Evolutionary conservation across 225 moss, liverwort and hornwort genomes (phyloP), one percentile per base, ranked within the genome.

Genomic region (Sphagnum contortum): DNA sequence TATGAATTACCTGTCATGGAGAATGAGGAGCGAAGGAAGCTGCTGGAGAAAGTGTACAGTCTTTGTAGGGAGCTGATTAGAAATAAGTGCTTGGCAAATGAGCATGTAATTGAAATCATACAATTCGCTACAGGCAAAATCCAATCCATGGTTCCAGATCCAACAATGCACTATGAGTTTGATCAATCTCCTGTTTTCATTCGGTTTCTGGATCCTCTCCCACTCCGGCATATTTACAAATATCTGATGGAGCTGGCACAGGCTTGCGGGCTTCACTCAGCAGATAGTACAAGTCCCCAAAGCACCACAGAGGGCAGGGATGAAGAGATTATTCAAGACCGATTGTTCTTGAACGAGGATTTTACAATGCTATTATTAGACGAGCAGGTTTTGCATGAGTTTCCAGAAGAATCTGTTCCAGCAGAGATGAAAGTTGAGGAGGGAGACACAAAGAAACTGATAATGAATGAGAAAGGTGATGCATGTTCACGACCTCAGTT

Each of bases 281-380:
- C 73, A 13, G 70, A 70, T 64, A 29, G 46, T 47, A 47, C 57
- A 60, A 45, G 58, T 48, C 57, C 47, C 44, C 61, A 60, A 47
- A 56, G 13, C 53, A 48, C 47, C 5, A 70, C 56, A 57, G 75
- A 68, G 72, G 49, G 45, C 53, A 57, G 64, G 10, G 76, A 70
- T 57, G 71, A 74, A 57, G 80, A 76, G 57, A 67, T 66, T 8
- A 80, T 80, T 64, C 73, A 70, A 57, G 80, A 80, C 64, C 61
- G 64, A 56, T 47, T 80, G 29, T 64, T 80, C 64, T 47, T 73
- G 63, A 80, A 73, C 45, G 80, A 80, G 64, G 80, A 76, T 73
- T 80, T 76, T 57, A 76, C 76, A 47, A 64, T 73, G 46, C 73
- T 80, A 57, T 76, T 73, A 64, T 57, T 80, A 61, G 80, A 80